Base-by-base conservation (phyloP, 495 filamentous ascomycete genomes). In the Aspergillus hancockii region DNA sequence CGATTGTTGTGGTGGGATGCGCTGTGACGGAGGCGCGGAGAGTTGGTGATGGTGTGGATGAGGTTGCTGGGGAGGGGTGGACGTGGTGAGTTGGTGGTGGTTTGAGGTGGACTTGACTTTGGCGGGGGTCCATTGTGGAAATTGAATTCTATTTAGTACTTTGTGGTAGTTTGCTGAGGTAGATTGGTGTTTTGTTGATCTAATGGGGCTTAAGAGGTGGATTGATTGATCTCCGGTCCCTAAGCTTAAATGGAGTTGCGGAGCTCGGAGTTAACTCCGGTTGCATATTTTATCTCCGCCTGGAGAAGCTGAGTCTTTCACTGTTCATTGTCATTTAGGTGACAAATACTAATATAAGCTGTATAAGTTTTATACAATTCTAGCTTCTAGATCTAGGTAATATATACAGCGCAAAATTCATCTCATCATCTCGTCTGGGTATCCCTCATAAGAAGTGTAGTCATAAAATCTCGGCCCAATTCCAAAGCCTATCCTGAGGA, bases 1-100 rank as follows among this genome's bases (percentile, higher is more conserved):
- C 82, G 68, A 97, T 87, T 46, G 85, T 85, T 58, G 90, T 79
- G 23, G 80, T 82, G 3, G 88, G 79, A 58, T 91, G 84, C 66
- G 91, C 84, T 67, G 83, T 82, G 60, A 90, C 79, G 13, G 90
- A 87, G 0, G 92, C 86, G 67, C 65, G 63, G n/a, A 64, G 56
- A 13, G 61, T 63, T 60, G 41, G 63, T 50, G 69, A 49, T 21
- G 65, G 52, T 50, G 66, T 55, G 49, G 69, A 61, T 28, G 75
- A 65, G 23, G 67, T 55, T 61, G 65, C 46, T 62, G 55, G 50
- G 28, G 54, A 45, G 58, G 63, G 47, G 46, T 47, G 63, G 52
- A 47, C 59, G 49, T 54, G 60, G 56, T 64, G 53, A 1, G 63
- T 49, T 13, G 67, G 66, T 7, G 67, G 66, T 7, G 66, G 69